Percentiles rank a stretch among this genome's conserved stretches.
These are phyloP conservation scores for Angomonas deanei DNA, from an alignment of 208 protist genomes.

Conservation along the genomic window DNA sequence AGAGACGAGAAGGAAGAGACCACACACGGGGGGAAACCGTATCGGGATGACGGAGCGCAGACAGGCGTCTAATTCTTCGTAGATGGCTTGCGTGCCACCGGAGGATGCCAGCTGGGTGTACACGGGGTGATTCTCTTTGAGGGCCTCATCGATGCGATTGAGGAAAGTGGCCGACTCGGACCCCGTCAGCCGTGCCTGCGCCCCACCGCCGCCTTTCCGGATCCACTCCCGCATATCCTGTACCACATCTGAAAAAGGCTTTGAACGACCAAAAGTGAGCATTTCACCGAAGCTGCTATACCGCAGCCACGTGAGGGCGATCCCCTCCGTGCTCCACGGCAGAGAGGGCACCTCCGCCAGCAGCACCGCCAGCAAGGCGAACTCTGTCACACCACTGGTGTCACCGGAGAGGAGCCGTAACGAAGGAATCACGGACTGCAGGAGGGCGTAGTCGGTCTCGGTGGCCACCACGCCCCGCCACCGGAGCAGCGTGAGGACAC, in stretches of 20 bases:
- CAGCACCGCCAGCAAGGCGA: slow-evolving; percentile 10
- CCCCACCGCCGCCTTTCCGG: background rate
- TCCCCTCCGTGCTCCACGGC: slow-evolving; percentile 29
- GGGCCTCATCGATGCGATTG: background rate
- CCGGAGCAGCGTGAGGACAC: slow-evolving; percentile 29
- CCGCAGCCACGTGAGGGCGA: slow-evolving; percentile 30
- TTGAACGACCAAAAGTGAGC: background rate
- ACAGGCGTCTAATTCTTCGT: slow-evolving; percentile 11
- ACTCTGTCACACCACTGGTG: too few relatives aligned
- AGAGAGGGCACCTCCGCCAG: slow-evolving; percentile 15
- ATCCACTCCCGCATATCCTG: background rate
- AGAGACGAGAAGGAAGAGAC: slow-evolving; percentile 44
- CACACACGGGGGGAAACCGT: slow-evolving; percentile 42
- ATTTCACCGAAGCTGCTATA: slow-evolving; percentile 14
- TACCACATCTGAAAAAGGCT: background rate
- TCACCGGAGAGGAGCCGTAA: slow-evolving; percentile 12
- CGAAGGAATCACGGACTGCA: slow-evolving; percentile 22
- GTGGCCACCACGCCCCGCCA: slow-evolving; percentile 22
- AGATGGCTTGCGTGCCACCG: background rate
- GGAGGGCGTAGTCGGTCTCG: slow-evolving; percentile 23
- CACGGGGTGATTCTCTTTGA: slow-evolving; percentile 2
- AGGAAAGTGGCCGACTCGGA: background rate
- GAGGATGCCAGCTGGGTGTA: background rate
- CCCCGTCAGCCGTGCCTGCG: background rate
- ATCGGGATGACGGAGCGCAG: slow-evolving; percentile 25